These are phyloP conservation scores for Corchorus capsularis DNA, from an alignment of 345 rosid species.

Conservation along the genomic window DNA sequence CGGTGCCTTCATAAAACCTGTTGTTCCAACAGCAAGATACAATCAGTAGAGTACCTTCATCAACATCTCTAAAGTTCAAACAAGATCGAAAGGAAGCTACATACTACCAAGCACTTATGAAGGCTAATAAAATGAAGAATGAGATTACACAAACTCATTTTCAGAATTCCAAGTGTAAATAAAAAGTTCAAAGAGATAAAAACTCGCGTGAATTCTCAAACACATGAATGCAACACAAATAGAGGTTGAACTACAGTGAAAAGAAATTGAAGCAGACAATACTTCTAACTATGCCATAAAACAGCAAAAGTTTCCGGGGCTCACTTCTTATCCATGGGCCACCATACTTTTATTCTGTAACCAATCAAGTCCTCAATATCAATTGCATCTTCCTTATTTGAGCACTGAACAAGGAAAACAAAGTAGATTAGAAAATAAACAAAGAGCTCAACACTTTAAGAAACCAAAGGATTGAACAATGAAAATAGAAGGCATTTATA, in stretches of 20 bases:
- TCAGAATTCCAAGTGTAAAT: background rate
- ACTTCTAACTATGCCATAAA: background rate
- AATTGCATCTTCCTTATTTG: constrained; percentile 54
- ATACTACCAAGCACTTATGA: background rate
- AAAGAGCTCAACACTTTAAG: background rate
- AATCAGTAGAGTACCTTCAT: constrained; percentile 16
- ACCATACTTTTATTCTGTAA: constrained; percentile 88
- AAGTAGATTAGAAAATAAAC: constrained; percentile 25
- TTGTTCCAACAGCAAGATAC: constrained; percentile 28
- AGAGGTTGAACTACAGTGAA: background rate
- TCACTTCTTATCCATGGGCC: constrained; percentile 99
- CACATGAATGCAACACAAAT: background rate
- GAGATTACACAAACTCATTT: constrained; percentile 6
- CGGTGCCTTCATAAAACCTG: constrained; percentile 94
- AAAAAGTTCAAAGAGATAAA: background rate
- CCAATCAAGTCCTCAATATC: constrained; percentile 77
- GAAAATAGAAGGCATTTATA: background rate
- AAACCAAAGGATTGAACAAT: background rate
- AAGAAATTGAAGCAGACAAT: background rate
- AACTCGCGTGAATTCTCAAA: background rate
- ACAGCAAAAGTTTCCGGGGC: constrained; percentile 27
- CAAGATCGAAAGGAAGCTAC: background rate
- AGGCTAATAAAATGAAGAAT: background rate
- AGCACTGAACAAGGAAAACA: constrained; percentile 52
- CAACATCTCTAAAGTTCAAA: background rate